Base-by-base conservation (phyloP, 345 rosid species). In the Euclidium syriacum region DNA sequence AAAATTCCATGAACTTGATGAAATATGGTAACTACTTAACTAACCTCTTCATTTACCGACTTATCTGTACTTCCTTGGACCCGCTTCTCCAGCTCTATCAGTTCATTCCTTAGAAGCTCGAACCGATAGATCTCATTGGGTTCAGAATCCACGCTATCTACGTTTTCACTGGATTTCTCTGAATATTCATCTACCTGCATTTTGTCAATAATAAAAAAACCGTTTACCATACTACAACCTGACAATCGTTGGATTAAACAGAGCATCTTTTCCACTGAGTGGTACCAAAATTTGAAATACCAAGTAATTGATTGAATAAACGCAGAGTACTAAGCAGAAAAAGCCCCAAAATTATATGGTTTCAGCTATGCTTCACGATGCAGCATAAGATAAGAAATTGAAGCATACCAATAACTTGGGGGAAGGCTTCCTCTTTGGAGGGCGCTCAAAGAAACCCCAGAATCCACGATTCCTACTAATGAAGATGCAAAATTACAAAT, bases 61-160 rank as follows among this genome's bases (percentile, higher is more conserved):
- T 81, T 82, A 77, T 82, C 71, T 39, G 95, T 73, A 77, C 83
- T 84, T 73, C 70, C 83, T 73, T 81, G 90, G 62, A 94, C 92
- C 49, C 96, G 87, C 70, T 80, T 83, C 76, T 94, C 97, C 53
- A 94, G 95, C 78, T 94, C 95, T 58, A 90, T 84, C 24, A 94
- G 84, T 73, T 94, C 99, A 61, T 78, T 90, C 77, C 90, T 84
- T 23, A 94, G 67, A 63, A 83, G 72, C 75, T 90, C 96, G 22
- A 87, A 94, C 20, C 97, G 85, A 57, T 43, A 77, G 39, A 94
- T 80, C 64, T 88, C 97, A 79, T 64, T 75, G 30, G 84, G 80
- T 64, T 80, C 85, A 3, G 85, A 74, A 55, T 72, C 78, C 23
- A 43, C 55, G 57, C 68, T 54, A 68, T 58, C 76, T 44, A 46